Percentiles rank a stretch among this genome's conserved stretches.
Evolutionary conservation across 2,329 filamentous ascomycete genomes (phyloP).

Genomic region (Myriosclerotinia curreyana): DNA sequence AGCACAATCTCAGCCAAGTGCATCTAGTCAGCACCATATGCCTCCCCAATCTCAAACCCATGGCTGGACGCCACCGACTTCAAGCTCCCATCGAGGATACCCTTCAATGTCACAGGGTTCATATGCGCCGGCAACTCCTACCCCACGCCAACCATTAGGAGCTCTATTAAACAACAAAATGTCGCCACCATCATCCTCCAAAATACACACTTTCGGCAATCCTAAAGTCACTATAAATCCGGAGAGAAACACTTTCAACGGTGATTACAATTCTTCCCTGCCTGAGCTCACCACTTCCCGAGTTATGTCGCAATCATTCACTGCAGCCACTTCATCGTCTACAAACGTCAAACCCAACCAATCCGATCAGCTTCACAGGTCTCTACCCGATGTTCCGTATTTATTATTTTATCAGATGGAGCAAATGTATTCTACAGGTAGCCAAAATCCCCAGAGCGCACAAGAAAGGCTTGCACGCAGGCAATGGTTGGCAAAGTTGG

Average conservation of each 20-base stretch:
- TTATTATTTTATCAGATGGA: conserved; percentile 1
- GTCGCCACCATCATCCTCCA: background rate
- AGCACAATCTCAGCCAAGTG: background rate
- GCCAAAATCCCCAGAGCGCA: background rate
- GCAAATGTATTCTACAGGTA: background rate
- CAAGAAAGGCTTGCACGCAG: conserved; percentile 1
- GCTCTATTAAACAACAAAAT: background rate
- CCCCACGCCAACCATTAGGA: background rate
- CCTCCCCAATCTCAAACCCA: background rate
- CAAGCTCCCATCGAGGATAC: background rate
- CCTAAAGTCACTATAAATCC: background rate
- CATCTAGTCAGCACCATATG: background rate
- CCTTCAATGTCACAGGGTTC: background rate
- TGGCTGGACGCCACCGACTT: background rate
- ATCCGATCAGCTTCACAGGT: background rate
- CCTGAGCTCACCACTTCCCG: background rate
- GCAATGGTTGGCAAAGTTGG: conserved; percentile 7
- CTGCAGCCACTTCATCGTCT: background rate
- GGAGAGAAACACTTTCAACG: background rate
- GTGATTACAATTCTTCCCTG: background rate
- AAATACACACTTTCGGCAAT: background rate
- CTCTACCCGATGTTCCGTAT: background rate
- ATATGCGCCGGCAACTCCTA: background rate
- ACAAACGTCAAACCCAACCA: background rate
- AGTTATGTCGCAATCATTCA: background rate